Evolutionary conservation across 1,284 basidiomycete species (phyloP), one percentile per base, ranked within the genome.

Genomic region (Retiboletus flavoniger): DNA sequence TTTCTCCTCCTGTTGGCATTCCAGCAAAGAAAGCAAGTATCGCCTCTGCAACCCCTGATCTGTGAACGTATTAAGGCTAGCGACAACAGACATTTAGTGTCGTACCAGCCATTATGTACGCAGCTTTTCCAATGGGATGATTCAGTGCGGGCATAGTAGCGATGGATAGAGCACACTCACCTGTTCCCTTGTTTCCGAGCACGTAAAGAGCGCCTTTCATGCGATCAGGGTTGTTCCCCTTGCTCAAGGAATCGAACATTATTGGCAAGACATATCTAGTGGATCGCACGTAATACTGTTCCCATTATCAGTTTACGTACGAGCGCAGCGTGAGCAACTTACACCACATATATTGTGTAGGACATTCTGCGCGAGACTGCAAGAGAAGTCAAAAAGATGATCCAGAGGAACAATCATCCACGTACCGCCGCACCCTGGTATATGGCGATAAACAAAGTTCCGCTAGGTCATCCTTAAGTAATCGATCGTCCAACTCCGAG

Each of bases 181-280:
- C 79, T 51, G 82, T 86, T 41, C 82, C 83, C 73, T 93, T 94
- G 66, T 87, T 85, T 68, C 85, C 87, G 9, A 99, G 76, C 24
- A 95, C 80, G 69, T 97, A 95, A 19, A 99, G 76, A 7, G 95
- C 95, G 11, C 92, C 91, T 70, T 99, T 99, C 86, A 97, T 97
- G 47, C 89, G 82, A 73, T 98, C 96, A 21, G 95, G 92, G 64
- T 94, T 91, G 56, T 81, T 87, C 6, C 89, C 92, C 64, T 86
- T 88, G 51, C 76, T 72, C 43, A 92, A 70, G 0, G 91, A 85
- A 40, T 86, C 80, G 63, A 96, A 87, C 34, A 95, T 74, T 24
- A 77, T 77, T 1, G 91, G 87, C 50, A 72, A 47, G 29, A 73
- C 82, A 58, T 89, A 81, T 56, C 85, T 79, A 56, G 89, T 90